These are phyloP conservation scores for Beta lomatogona DNA, from an alignment of 179 eudicot genomes.

Conservation along the genomic window DNA sequence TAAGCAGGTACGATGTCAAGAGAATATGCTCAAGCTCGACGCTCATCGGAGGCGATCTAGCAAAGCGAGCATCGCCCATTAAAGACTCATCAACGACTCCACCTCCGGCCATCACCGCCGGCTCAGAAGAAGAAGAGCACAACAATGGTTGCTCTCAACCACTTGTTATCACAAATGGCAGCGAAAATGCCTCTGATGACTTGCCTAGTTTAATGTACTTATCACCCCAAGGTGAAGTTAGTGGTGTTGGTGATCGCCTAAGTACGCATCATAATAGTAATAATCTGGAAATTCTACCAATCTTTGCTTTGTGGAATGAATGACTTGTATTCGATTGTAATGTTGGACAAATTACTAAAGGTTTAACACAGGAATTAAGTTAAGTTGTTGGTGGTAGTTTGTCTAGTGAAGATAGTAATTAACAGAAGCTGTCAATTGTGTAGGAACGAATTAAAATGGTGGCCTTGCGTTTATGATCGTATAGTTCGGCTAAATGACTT, in stretches of 20 bases:
- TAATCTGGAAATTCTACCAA: slow-evolving; percentile 31
- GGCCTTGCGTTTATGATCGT: not conserved
- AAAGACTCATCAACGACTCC: slow-evolving; percentile 23
- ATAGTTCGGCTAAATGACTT: not conserved
- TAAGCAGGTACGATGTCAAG: slow-evolving; percentile 65
- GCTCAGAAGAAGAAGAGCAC: slow-evolving; percentile 40
- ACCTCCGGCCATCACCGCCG: slow-evolving; percentile 6
- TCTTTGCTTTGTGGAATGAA: slow-evolving; percentile 53
- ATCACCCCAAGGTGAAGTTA: no score
- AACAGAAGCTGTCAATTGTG: not conserved
- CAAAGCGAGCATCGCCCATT: slow-evolving; percentile 46
- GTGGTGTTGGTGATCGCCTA: slow-evolving; percentile 3
- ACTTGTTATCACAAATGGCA: slow-evolving; percentile 35
- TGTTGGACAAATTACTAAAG: not conserved
- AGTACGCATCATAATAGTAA: slow-evolving; percentile 27
- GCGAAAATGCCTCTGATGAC: slow-evolving; percentile 24
- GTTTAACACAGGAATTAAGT: not conserved
- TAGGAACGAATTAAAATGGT: slow-evolving; percentile 1
- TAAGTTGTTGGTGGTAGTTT: not conserved
- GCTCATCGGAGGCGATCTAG: slow-evolving; percentile 58
- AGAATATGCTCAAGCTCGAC: slow-evolving; percentile 66
- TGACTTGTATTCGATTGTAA: slow-evolving; percentile 3
- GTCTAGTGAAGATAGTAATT: not conserved
- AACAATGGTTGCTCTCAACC: slow-evolving; percentile 34
- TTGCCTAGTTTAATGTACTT: slow-evolving; percentile 35